These are phyloP conservation scores for Alternaria arborescens DNA, from an alignment of 2,329 filamentous ascomycete species.

Conservation along the genomic window DNA sequence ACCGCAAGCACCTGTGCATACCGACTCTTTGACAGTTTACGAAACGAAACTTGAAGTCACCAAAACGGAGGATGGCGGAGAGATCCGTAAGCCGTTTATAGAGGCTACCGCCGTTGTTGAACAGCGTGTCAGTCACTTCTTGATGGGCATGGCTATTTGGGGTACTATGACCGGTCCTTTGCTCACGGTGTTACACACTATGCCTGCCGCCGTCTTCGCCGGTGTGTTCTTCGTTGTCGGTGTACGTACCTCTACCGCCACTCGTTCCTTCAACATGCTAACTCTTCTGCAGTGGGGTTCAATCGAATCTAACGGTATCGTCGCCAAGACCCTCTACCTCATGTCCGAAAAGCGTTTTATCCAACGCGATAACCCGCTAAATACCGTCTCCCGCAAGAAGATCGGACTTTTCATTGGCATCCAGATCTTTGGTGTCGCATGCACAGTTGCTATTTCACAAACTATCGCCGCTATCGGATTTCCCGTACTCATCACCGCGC, in stretches of 20 bases:
- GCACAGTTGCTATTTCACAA: slow-evolving; percentile 64
- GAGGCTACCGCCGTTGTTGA: slow-evolving; percentile 60
- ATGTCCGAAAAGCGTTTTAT: slow-evolving; percentile 58
- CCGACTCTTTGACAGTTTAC: slow-evolving; percentile 59
- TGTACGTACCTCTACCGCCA: slow-evolving; percentile 32
- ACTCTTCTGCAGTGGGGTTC: slow-evolving; percentile 50
- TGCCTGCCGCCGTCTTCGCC: slow-evolving; percentile 61
- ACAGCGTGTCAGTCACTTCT: slow-evolving; percentile 62
- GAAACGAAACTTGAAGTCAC: slow-evolving; percentile 46
- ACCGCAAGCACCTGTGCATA: slow-evolving; percentile 65
- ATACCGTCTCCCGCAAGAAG: slow-evolving; percentile 53
- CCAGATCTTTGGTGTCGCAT: slow-evolving; percentile 59
- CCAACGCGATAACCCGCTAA: slow-evolving; percentile 57
- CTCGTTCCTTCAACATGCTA: not conserved
- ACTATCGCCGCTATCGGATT: slow-evolving; percentile 67
- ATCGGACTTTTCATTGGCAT: slow-evolving; percentile 60
- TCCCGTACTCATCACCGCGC: slow-evolving; percentile 63
- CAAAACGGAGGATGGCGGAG: slow-evolving; percentile 52
- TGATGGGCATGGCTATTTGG: slow-evolving; percentile 63
- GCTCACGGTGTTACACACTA: slow-evolving; percentile 59
- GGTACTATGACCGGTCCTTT: slow-evolving; percentile 65
- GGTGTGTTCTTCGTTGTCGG: slow-evolving; percentile 67
- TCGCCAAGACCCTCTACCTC: slow-evolving; percentile 59
- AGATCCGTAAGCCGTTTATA: slow-evolving; percentile 56
- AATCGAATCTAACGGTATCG: slow-evolving; percentile 59